Evolutionary conservation across 139 green algal genomes (phyloP).

Genomic region (Astrephomene gubernaculifera): DNA sequence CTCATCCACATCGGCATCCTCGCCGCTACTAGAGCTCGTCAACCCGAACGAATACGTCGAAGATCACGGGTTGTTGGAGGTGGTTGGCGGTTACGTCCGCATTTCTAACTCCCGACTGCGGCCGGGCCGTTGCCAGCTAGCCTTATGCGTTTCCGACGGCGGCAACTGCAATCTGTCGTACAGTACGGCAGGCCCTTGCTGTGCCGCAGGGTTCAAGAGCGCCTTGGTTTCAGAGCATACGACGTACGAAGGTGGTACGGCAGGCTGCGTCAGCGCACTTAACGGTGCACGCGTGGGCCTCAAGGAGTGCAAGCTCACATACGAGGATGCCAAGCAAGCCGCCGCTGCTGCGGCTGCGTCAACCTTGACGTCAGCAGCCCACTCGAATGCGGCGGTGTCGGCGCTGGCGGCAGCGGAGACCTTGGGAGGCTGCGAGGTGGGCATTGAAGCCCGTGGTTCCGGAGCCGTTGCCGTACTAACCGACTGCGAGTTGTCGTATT

Average conservation of each 20-base stretch:
- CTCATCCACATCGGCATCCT: too few relatives aligned
- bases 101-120: constrained; percentile 15
- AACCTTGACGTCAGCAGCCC: not conserved
- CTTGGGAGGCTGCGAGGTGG: not conserved
- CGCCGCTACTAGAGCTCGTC: not conserved
- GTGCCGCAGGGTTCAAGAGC: not conserved
- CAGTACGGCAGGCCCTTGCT: not conserved
- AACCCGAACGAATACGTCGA: constrained; percentile 27
- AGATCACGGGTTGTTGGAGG: constrained; percentile 24
- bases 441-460: not conserved
- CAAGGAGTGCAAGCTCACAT: not conserved
- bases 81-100: constrained; percentile 21
- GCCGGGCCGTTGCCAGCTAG: constrained; percentile 24
- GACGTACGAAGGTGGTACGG: constrained; percentile 1
- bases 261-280: constrained; percentile 24
- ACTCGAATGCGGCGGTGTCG: not conserved
- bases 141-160: constrained; percentile 25
- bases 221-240: not conserved
- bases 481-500: not conserved
- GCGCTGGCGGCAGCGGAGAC: not conserved
- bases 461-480: not conserved
- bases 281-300: not conserved
- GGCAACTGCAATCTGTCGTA: not conserved
- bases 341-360: not conserved
- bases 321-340: not conserved